Evolutionary conservation across 345 rosid genomes (phyloP).

Genomic region (Euphorbia peplus): DNA sequence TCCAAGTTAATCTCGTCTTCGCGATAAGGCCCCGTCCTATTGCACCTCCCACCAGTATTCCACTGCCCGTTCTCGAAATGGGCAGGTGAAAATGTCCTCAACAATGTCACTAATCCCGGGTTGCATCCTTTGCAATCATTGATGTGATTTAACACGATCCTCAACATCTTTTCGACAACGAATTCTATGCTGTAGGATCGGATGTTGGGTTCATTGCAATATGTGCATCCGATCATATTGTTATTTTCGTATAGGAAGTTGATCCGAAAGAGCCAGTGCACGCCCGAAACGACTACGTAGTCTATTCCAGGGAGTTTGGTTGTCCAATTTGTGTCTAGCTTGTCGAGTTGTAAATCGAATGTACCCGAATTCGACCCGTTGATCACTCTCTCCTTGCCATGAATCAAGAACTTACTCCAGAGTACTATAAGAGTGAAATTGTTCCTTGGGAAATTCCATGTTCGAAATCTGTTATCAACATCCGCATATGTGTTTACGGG

Average conservation of each 20-base stretch:
- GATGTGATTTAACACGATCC: constrained; percentile 41
- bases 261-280: constrained; percentile 77
- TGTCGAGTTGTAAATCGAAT: constrained; percentile 42
- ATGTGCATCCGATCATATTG: constrained; percentile 53
- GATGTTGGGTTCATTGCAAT: constrained; percentile 48
- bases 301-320: constrained; percentile 41
- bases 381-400: constrained; percentile 42
- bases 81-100: constrained; percentile 80
- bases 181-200: constrained; percentile 32
- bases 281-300: constrained; percentile 54
- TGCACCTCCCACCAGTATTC: constrained; percentile 72
- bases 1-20: constrained; percentile 25
- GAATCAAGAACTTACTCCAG: constrained; percentile 64
- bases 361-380: constrained; percentile 46
- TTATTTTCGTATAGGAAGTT: constrained; percentile 43
- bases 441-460: constrained; percentile 68
- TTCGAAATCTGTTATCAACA: constrained; percentile 49
- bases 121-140: constrained; percentile 35
- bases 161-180: constrained; percentile 34
- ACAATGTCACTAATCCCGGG: constrained; percentile 29
- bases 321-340: constrained; percentile 53
- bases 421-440: constrained; percentile 60
- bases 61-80: constrained; percentile 84
- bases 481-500: constrained; percentile 51
- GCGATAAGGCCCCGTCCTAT: constrained; percentile 46